A percentile compares a stretch with the other conserved stretches of the same genome.
Evolutionary conservation across 768 basidiomycete species (phyloP).

Genomic region (Lentinula edodes): DNA sequence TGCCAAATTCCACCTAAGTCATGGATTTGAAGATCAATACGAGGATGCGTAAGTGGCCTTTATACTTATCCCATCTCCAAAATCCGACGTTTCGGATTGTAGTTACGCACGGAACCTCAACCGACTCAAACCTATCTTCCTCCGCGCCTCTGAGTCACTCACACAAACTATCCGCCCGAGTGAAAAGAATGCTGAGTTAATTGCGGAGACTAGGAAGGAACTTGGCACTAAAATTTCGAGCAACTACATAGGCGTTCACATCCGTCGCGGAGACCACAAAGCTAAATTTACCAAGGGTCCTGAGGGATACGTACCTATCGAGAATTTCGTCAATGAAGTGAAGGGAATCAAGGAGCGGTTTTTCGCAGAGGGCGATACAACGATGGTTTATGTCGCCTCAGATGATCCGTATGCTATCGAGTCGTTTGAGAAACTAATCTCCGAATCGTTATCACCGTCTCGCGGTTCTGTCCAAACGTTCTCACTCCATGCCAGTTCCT

Average conservation of each 20-base stretch:
- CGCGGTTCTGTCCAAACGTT: neutral
- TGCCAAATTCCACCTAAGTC: slow-evolving; percentile 58
- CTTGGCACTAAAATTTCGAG: neutral
- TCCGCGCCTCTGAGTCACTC: slow-evolving; percentile 42
- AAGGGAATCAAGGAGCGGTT: slow-evolving; percentile 17
- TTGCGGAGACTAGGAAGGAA: slow-evolving; percentile 44
- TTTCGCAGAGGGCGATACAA: slow-evolving; percentile 27
- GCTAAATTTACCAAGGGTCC: slow-evolving; percentile 39
- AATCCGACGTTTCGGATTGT: neutral
- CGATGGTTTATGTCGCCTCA: slow-evolving; percentile 54
- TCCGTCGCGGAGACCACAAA: slow-evolving; percentile 56
- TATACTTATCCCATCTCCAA: neutral
- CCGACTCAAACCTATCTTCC: slow-evolving; percentile 51
- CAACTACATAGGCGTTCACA: slow-evolving; percentile 51
- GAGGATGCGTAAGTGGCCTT: slow-evolving; percentile 51
- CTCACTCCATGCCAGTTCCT: neutral
- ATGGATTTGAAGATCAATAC: slow-evolving; percentile 49
- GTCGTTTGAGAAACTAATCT: slow-evolving; percentile 32
- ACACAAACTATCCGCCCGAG: slow-evolving; percentile 49
- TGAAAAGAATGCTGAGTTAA: slow-evolving; percentile 35
- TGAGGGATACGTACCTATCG: slow-evolving; percentile 40
- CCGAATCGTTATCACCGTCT: slow-evolving; percentile 21
- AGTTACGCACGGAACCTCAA: slow-evolving; percentile 53
- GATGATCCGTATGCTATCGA: slow-evolving; percentile 48
- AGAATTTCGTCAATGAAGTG: slow-evolving; percentile 41